phyloP scores from a whole-genome alignment of 2,329 filamentous ascomycete species.

The Penicillium sp. region DNA sequence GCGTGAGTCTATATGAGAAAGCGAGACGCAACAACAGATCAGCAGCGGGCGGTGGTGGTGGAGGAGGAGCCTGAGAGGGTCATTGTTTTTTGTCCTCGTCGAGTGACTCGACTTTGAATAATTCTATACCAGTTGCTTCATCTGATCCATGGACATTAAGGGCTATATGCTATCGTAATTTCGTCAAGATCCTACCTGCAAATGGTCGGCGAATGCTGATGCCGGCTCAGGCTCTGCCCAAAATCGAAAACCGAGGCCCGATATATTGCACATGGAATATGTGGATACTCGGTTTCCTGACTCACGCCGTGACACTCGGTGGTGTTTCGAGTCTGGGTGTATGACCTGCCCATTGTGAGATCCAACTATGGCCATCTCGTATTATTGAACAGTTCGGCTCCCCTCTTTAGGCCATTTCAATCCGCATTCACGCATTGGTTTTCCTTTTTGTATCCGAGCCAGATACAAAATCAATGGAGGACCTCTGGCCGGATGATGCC shows the following conservation, averaged over 20 bases:
- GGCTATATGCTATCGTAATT: neutral
- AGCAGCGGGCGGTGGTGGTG: conserved; percentile 9
- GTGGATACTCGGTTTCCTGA: neutral
- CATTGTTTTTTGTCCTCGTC: neutral
- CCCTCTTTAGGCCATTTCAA: neutral
- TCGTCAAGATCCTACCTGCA: neutral
- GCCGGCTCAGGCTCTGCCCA: neutral
- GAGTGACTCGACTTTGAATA: neutral
- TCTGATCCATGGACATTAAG: neutral
- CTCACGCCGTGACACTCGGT: neutral
- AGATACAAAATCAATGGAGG: conserved; percentile 41
- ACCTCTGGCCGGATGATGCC: conserved; percentile 31
- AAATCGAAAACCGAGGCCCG: neutral
- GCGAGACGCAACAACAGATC: conserved; percentile 9
- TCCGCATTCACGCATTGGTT: conserved; percentile 1
- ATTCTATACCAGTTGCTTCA: neutral
- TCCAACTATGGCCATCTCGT: neutral
- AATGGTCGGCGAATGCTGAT: neutral
- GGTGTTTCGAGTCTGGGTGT: neutral
- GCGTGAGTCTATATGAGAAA: conserved; percentile 15
- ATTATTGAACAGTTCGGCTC: neutral
- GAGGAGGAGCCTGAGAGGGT: conserved; percentile 4
- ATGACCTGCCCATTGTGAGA: neutral
- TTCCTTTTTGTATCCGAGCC: conserved; percentile 11
- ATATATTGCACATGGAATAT: neutral